Base-by-base conservation (phyloP, 352 stramenopile genomes). In the Blastocystis sp. region DNA sequence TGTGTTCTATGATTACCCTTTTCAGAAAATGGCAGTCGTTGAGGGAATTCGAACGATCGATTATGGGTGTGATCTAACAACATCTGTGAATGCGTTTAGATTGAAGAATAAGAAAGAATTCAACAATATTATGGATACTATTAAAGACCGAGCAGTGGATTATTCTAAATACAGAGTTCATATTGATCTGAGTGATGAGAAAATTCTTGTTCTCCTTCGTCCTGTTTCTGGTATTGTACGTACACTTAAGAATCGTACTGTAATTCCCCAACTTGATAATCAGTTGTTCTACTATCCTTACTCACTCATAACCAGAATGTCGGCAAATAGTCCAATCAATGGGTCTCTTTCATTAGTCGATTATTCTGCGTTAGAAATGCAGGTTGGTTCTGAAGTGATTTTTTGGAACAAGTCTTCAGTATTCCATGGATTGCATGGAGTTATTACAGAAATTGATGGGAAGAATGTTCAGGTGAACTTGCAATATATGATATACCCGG, bases 241-340 rank as follows among this genome's bases (percentile, higher is more conserved):
- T 2, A 26, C 13, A 18, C 69, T 64, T 20, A 41, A 63, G 13
- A 26, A 59, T 20, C 37, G 29, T 3, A 59, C 47, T 9, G n/a
- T 80, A 8, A 6, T 61, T 26, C 69, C 43, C 0, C 50, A 64
- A 20, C 63, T 80, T 26, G 61, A n/a, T 18, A 3, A 59, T n/a
- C 69, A 80, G 45, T 34, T 62, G 0, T 64, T 80, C 34, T 45
- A 80, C 50, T 61, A 61, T 56, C 69, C 69, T n/a, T 41, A 64
- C 9, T 80, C 45, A n/a, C 69, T 80, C 8, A 61, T 26, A 34
- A 45, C 45, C 15, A 26, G 1, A 18, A 37, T 56, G 5, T 64
- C 61, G 23, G 23, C 26, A 23, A 15, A 45, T 3, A 63, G 29
- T 37, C 23, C 63, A 23, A n/a, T 56, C 18, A 29, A 29, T 39